These are phyloP conservation scores for Jacaranda copaia DNA, from an alignment of 257 asterid genomes.

Conservation along the genomic window DNA sequence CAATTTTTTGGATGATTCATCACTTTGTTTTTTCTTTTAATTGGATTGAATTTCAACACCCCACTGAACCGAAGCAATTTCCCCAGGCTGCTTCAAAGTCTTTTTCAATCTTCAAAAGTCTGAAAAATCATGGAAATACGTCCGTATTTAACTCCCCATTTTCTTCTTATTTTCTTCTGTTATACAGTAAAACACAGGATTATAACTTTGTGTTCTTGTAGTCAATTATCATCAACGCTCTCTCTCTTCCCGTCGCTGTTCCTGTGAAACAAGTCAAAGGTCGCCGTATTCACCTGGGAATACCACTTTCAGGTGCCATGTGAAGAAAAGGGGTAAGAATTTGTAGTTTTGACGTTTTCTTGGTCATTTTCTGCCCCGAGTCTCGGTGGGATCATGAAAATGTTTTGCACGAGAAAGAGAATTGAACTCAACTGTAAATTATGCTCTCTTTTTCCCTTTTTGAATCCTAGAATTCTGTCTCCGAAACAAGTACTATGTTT, in stretches of 20 bases:
- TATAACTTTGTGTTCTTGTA: neutral
- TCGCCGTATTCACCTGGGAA: neutral
- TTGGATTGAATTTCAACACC: no score
- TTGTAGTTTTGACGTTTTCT: neutral
- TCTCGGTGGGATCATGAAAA: neutral
- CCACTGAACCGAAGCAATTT: no score
- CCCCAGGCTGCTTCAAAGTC: neutral
- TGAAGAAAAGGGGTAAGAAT: conserved; percentile 28
- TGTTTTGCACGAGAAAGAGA: neutral
- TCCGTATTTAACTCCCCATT: neutral
- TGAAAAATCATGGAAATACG: neutral
- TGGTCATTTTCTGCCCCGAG: neutral
- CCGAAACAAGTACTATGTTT: no score
- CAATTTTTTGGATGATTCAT: no score
- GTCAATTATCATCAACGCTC: neutral
- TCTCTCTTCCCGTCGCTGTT: neutral
- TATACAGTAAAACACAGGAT: neutral
- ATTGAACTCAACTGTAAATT: neutral
- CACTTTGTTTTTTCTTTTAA: no score
- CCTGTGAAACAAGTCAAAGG: neutral
- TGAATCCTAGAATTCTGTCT: no score
- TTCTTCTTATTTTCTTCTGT: conserved; percentile 14
- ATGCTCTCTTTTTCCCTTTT: no score
- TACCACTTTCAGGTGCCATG: conserved; percentile 17
- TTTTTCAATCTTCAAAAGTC: neutral